Evolutionary conservation across 2,329 filamentous ascomycete species (phyloP).

Genomic region (Paecilomyces formosus): DNA sequence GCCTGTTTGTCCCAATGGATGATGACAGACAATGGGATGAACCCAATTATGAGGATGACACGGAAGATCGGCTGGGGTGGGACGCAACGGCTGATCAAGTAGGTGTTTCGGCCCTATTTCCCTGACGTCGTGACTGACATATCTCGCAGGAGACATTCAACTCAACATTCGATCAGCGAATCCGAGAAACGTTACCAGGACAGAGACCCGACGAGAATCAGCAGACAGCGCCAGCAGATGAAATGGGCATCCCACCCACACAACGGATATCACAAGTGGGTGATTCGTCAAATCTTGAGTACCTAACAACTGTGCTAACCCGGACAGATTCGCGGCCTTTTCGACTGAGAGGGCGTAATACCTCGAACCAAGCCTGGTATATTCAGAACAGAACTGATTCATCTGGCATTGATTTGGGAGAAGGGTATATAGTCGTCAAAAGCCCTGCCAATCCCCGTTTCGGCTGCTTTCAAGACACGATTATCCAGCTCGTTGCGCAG

Average conservation of each 20-base stretch:
- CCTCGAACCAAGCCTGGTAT: not conserved
- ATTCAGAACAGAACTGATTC: not conserved
- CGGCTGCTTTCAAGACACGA: slow-evolving; percentile 17
- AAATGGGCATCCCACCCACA: slow-evolving; percentile 39
- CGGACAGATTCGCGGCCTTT: slow-evolving; percentile 31
- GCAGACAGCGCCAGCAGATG: slow-evolving; percentile 16
- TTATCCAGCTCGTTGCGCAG: slow-evolving; percentile 81
- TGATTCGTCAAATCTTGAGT: slow-evolving; percentile 1
- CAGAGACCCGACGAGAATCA: slow-evolving; percentile 7
- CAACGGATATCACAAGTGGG: slow-evolving; percentile 43
- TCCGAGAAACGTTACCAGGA: slow-evolving; percentile 27
- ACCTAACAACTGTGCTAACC: slow-evolving; percentile 13
- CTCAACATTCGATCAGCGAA: slow-evolving; percentile 16
- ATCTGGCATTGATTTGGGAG: not conserved
- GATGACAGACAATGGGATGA: slow-evolving; percentile 57
- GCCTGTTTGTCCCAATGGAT: slow-evolving; percentile 55
- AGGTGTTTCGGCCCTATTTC: slow-evolving; percentile 9
- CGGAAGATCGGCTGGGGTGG: slow-evolving; percentile 56
- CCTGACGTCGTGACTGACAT: slow-evolving; percentile 2
- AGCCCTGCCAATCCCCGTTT: not conserved
- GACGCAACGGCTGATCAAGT: slow-evolving; percentile 49
- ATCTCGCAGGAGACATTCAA: slow-evolving; percentile 21
- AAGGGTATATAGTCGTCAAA: not conserved
- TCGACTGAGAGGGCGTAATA: slow-evolving; percentile 27
- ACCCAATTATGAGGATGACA: slow-evolving; percentile 45